These are phyloP conservation scores for Metarhizium album DNA, from an alignment of 2,329 filamentous ascomycete species.

Conservation along the genomic window DNA sequence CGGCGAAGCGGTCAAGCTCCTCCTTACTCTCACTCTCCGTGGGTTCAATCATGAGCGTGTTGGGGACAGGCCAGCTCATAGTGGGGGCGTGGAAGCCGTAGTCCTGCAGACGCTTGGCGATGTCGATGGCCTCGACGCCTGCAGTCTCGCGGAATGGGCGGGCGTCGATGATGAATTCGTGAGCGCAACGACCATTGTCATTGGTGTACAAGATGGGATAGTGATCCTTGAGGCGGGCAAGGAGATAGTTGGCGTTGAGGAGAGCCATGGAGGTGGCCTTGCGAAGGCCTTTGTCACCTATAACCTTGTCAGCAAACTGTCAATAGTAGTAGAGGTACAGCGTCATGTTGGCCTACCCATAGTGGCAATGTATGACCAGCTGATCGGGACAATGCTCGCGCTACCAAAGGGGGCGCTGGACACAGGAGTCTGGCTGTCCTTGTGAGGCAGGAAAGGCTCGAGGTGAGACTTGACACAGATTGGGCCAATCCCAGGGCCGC, in stretches of 20 bases:
- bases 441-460: constrained; percentile 49
- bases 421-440: constrained; percentile 43
- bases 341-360: constrained; percentile 51
- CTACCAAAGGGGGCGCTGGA: constrained; percentile 79
- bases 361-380: constrained; percentile 89
- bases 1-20: constrained; percentile 87
- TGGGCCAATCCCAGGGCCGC: constrained; percentile 85
- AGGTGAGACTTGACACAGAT: constrained; percentile 86
- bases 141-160: constrained; percentile 74
- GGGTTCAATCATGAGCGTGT: constrained; percentile 96
- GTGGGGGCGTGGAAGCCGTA: constrained; percentile 97
- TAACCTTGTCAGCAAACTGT: neutral
- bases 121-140: constrained; percentile 83
- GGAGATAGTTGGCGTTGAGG: constrained; percentile 96
- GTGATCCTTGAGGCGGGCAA: constrained; percentile 73
- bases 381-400: constrained; percentile 86
- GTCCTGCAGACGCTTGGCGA: constrained; percentile 92
- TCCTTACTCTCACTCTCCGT: constrained; percentile 88
- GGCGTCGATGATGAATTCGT: constrained; percentile 92
- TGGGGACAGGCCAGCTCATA: constrained; percentile 92
- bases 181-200: constrained; percentile 73
- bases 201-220: constrained; percentile 95
- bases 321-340: neutral
- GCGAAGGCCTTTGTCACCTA: constrained; percentile 53
- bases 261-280: constrained; percentile 86